Percentiles rank a stretch among this genome's conserved stretches.
These are phyloP conservation scores for Fusarium acutatum DNA, from an alignment of 2,329 filamentous ascomycete genomes.

Conservation along the genomic window DNA sequence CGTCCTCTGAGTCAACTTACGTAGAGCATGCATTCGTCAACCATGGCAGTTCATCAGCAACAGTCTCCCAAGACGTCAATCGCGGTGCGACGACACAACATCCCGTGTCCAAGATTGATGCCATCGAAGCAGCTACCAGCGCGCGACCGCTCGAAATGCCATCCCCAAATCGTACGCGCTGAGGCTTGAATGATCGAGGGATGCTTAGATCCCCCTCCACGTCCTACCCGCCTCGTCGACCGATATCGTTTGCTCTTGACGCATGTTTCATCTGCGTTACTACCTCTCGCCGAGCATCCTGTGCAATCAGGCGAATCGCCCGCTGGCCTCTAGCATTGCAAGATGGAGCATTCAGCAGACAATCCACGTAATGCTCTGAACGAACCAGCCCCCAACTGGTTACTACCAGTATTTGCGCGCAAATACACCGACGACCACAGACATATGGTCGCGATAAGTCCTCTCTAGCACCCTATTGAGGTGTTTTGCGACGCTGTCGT, in stretches of 20 bases:
- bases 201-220: accelerated
- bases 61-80: neutral
- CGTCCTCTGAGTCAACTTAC: accelerated
- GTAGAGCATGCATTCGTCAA: too few relatives aligned
- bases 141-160: too few relatives aligned
- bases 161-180: accelerated
- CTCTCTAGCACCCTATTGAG: accelerated
- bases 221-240: accelerated
- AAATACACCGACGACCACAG: accelerated
- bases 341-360: neutral
- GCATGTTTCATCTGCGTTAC: too few relatives aligned
- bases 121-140: accelerated
- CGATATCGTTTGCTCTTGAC: accelerated
- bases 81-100: neutral
- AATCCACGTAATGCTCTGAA: neutral
- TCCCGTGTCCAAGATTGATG: accelerated
- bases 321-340: neutral
- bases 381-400: too few relatives aligned
- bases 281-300: neutral
- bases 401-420: accelerated
- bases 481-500: accelerated
- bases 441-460: accelerated
- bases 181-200: accelerated
- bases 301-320: neutral
- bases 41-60: neutral